Percentiles rank a stretch among this genome's conserved stretches.
Conservation (phyloP, 345 rosid species). For the Eucalyptus virginea region DNA sequence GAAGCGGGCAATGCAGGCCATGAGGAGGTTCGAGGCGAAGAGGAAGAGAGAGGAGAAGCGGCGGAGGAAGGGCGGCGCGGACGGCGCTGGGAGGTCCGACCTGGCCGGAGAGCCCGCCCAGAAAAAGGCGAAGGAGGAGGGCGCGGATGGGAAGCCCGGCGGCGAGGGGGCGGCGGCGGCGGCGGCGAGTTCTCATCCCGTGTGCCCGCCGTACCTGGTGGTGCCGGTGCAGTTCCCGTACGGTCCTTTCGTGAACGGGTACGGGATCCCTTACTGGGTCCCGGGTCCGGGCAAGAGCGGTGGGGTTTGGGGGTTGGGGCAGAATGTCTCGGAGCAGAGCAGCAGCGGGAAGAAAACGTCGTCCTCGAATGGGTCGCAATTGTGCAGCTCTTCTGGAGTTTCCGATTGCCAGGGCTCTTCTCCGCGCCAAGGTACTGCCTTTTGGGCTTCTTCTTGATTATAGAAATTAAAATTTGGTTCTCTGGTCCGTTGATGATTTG, state of each 20-base stretch:
- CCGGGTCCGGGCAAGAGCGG: neutral
- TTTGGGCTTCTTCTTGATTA: neutral
- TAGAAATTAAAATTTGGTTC: neutral
- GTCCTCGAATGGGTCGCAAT: constrained; percentile 22
- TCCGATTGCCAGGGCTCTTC: constrained; percentile 33
- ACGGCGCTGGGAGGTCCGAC: neutral
- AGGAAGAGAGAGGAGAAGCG: constrained; percentile 35
- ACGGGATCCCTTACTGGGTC: constrained; percentile 1
- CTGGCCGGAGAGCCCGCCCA: neutral
- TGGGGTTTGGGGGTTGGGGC: neutral
- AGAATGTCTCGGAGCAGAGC: constrained; percentile 12
- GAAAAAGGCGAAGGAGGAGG: neutral
- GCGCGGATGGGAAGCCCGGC: neutral
- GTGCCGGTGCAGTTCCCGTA: constrained; percentile 5
- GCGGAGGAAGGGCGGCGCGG: neutral
- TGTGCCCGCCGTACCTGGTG: neutral
- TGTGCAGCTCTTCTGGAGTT: constrained; percentile 20
- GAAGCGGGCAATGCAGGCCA: constrained; percentile 22
- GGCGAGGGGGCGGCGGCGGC: neutral
- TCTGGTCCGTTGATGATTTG: neutral
- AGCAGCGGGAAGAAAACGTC: constrained; percentile 2
- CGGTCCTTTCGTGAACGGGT: neutral
- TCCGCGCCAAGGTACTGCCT: constrained; percentile 18
- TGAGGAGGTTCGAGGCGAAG: constrained; percentile 26
- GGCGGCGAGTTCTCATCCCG: neutral